Evolutionary conservation across 805 yeast species (phyloP), one percentile per base, ranked within the genome.

Genomic region (Wickerhamiella kurtzmanii): DNA sequence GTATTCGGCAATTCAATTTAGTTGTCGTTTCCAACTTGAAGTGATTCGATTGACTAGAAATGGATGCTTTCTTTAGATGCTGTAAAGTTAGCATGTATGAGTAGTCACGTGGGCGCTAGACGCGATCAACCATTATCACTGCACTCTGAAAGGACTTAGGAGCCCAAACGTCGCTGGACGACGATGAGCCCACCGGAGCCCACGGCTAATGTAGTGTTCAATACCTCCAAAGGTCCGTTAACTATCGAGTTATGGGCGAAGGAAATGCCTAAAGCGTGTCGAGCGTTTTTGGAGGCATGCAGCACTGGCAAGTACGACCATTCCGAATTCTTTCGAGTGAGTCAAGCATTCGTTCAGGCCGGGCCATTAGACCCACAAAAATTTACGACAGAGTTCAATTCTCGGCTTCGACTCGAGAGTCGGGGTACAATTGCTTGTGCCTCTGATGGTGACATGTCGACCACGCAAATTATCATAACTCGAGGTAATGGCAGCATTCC

Each of bases 231-330:
- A 47, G 89, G 89, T 0, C 62, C 66, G 2, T 60, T 82, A 0
- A 75, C 70, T 21, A 60, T 81, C 1, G 87, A 77, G 48, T 59
- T 82, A 4, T 82, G 81, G 78, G 83, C 87, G 11, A 75, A 75
- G 53, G 85, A 82, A 57, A 61, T 73, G 2, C 86, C 87, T 0
- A 50, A 52, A 0, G 69, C 76, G 1, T 56, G 72, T 25, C 56
- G 69, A 35, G 55, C 57, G 36, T 80, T 82, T 53, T 56, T 82
- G n/a, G 65, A 67, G 44, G 66, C 65, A 35, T 73, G 81, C 52
- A 38, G 68, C 15, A 62, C 71, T 48, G 70, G 71, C 8, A 56
- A 54, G 37, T 77, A 69, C 55, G 60, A 60, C 43, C 71, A 68
- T 13, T 57, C 65, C 45, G 51, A 52, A 36, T 76, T 80, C 54